A percentile compares a stretch with the other conserved stretches of the same genome.
These are phyloP conservation scores for Aristolochia fimbriata DNA, from an alignment of 164 flowering plant genomes.

Conservation along the genomic window DNA sequence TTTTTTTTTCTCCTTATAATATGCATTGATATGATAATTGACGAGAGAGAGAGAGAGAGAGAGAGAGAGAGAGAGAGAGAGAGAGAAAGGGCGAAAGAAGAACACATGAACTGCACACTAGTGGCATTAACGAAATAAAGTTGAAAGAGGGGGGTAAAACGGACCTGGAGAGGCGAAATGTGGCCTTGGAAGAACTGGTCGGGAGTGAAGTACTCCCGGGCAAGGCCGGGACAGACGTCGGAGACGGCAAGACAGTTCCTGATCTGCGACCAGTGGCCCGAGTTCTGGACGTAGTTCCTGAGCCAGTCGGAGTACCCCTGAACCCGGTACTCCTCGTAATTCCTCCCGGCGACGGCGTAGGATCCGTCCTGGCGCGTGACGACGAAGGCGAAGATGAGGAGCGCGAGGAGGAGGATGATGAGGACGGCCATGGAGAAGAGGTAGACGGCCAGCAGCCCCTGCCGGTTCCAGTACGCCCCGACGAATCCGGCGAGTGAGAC, in stretches of 20 bases:
- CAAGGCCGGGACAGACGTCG: slow-evolving; percentile 41
- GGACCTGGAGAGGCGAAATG: slow-evolving; percentile 79
- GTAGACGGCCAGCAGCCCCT: slow-evolving; percentile 55
- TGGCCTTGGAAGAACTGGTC: slow-evolving; percentile 49
- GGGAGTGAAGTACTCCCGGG: slow-evolving; percentile 33
- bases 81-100: not conserved
- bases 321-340: slow-evolving; percentile 57
- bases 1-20: too few species aligned
- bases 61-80: not conserved
- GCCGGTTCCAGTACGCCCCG: slow-evolving; percentile 74
- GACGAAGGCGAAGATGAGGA: slow-evolving; percentile 66
- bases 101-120: not conserved
- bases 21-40: too few species aligned
- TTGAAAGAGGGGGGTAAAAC: not conserved
- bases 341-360: slow-evolving; percentile 44
- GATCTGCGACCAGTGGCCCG: slow-evolving; percentile 56
- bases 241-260: slow-evolving; percentile 47
- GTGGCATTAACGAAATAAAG: not conserved
- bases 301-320: slow-evolving; percentile 69
- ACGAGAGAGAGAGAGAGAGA: not conserved
- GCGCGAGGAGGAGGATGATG: slow-evolving; percentile 41
- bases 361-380: slow-evolving; percentile 63
- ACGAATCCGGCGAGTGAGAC: slow-evolving; percentile 75
- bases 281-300: slow-evolving; percentile 33
- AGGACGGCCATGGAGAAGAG: slow-evolving; percentile 71